phyloP scores from a whole-genome alignment of 169 alveolate species.

The Cryptosporidium canis region DNA sequence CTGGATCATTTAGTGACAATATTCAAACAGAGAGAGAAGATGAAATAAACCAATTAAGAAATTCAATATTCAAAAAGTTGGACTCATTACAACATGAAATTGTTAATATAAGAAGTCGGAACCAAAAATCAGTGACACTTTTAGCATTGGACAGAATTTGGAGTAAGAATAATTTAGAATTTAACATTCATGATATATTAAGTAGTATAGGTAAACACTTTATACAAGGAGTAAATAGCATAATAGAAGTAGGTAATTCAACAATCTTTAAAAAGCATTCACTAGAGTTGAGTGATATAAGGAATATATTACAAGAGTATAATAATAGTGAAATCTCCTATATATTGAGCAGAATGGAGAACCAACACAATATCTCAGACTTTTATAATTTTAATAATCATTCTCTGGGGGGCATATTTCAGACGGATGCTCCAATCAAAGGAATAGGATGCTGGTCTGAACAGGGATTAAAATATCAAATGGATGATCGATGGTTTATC shows the following conservation, averaged over 20 bases:
- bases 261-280: not conserved
- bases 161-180: not conserved
- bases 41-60: conserved; percentile 29
- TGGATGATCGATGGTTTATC: conserved; percentile 65
- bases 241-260: conserved; percentile 10
- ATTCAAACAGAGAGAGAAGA: not conserved
- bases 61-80: not conserved
- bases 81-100: conserved; percentile 10
- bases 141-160: not conserved
- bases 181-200: conserved; percentile 25
- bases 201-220: conserved; percentile 47
- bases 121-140: not conserved
- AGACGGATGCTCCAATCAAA: conserved; percentile 33
- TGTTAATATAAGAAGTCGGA: not conserved
- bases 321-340: not conserved
- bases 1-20: not conserved
- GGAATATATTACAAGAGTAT: conserved; percentile 13
- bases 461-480: conserved; percentile 19
- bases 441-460: conserved; percentile 62
- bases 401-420: not conserved
- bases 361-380: not conserved
- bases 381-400: not conserved
- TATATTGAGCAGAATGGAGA: not conserved
- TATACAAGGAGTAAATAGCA: not conserved
- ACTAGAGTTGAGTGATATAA: not conserved